Evolutionary conservation across 345 rosid genomes (phyloP), one percentile per base, ranked within the genome.

Genomic region (Salix brachista): DNA sequence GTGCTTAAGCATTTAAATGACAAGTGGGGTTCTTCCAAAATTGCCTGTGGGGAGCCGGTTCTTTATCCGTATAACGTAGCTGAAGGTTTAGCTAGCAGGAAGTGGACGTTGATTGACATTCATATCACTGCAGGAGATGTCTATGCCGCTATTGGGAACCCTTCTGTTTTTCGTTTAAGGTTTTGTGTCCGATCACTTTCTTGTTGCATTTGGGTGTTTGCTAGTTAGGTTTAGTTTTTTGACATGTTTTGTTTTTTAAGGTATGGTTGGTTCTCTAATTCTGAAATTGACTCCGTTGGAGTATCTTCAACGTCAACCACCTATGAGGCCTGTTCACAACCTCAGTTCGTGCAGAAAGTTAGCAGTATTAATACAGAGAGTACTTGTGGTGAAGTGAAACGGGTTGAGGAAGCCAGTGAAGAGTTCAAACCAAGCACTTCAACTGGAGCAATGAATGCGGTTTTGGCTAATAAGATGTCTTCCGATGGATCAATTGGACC

Each of bases 121-220:
- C 72, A 78, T 69, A 74, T 83, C 78, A 86, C 83, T 67, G 88
- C 87, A 42, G 87, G 84, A 30, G 94, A 90, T 75, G 85, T 96
- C 79, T 83, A 88, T 82, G 81, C 78, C 58, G 87, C 91, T 69
- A 79, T 90, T 37, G 93, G 94, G 79, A 77, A 85, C 79, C 98
- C 99, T 73, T 74, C 87, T 67, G 77, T 83, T 36, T 96, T 93
- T 82, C 96, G 98, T 71, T 79, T 96, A 84, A 91, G 99, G 99
- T 93, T 32, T 37, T 76, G 62, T 42, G 10, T 16, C 76, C 44
- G 8, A 42, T 28, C 52, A 69, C 71, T 70, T 48, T 72, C 52
- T 75, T 21, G 66, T 70, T 72, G 41, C 65, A 76, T 65, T 36
- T 68, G 56, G 67, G 18, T 50, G 61, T 17, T n/a, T 39, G 34